Base-by-base conservation (phyloP, 345 rosid species). In the Eucalyptus coolabah region DNA sequence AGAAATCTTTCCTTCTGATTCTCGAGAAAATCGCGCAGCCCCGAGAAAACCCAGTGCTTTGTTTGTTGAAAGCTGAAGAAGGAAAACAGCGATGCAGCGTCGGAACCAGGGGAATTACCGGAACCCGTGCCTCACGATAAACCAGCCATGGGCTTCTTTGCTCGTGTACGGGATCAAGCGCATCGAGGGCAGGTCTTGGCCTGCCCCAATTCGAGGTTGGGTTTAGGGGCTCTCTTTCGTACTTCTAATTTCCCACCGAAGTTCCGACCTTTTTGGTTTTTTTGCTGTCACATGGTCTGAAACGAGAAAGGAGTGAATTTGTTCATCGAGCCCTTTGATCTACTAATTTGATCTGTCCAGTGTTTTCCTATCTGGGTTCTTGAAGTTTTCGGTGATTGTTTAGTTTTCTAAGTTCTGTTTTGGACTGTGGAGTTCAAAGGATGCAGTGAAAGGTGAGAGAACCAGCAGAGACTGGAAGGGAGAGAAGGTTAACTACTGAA, bases 181-280 rank as follows among this genome's bases (percentile, higher is more conserved):
- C 86, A 93, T 96, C 81, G 99, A 97, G 92, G 98, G 99, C 89
- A 93, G 99, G 87, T 96, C 98, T 15, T 96, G 98, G 99, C 94
- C 97, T 86, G 89, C 98, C 50, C 99, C 99, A 11, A 11, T 59
- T 26, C 7, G 15, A 59, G 65, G 65, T 59, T 59, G 0, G n/a
- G n/a, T 59, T 59, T 12, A 5, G 49, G 2, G 4, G 1, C 30
- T 42, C 47, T 4, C 32, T 23, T 83, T 83, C 50, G 11, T 59
- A 59, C 65, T 59, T 26, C 65, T 10, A 59, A 59, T 59, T 8
- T 59, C 15, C 0, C n/a, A n/a, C 6, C 65, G 6, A 59, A 10
- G 14, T 59, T 59, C 63, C 26, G 3, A 53, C 56, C 14, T 54
- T 45, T 10, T n/a, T 34, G 6, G 17, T 42, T 15, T 51, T 86